A percentile compares a stretch with the other conserved stretches of the same genome.
These are phyloP conservation scores for Aleurites moluccanus DNA, from an alignment of 441 rosid genomes.

Conservation along the genomic window DNA sequence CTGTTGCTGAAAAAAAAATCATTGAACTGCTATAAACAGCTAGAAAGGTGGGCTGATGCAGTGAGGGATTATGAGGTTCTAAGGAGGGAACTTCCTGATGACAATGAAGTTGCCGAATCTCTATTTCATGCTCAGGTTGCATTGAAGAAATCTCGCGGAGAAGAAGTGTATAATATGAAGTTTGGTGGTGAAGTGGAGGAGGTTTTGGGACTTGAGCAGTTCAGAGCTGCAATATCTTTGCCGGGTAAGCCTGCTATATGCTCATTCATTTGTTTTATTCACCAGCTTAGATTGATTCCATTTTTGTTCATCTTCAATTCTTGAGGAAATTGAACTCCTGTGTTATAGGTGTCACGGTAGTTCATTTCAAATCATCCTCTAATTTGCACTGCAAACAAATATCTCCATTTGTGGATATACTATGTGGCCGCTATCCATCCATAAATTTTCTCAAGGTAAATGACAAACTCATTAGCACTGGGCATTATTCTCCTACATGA, in stretches of 20 bases:
- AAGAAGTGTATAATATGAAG: constrained; percentile 81
- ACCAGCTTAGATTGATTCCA: constrained; percentile 3
- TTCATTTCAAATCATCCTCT: constrained; percentile 64
- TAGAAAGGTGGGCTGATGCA: constrained; percentile 82
- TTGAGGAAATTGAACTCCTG: constrained; percentile 3
- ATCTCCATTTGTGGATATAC: constrained; percentile 63
- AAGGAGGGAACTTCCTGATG: constrained; percentile 73
- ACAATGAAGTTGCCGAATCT: constrained; percentile 85
- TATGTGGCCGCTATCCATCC: constrained; percentile 82
- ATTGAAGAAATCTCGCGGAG: constrained; percentile 87
- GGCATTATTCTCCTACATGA: background rate
- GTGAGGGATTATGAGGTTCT: constrained; percentile 87
- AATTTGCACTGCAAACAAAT: constrained; percentile 77
- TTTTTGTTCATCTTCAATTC: constrained; percentile 8
- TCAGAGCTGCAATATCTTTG: constrained; percentile 69
- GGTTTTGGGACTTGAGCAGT: constrained; percentile 63
- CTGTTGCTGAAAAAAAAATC: background rate
- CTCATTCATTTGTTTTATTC: background rate
- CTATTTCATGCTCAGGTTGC: constrained; percentile 85
- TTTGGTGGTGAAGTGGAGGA: constrained; percentile 92
- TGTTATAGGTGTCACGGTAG: constrained; percentile 68
- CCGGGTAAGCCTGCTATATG: constrained; percentile 47
- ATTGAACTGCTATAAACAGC: constrained; percentile 34
- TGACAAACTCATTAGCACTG: background rate
- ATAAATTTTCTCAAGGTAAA: constrained; percentile 82